These are phyloP conservation scores for Candida ponderosae DNA, from an alignment of 805 yeast genomes.

Conservation along the genomic window DNA sequence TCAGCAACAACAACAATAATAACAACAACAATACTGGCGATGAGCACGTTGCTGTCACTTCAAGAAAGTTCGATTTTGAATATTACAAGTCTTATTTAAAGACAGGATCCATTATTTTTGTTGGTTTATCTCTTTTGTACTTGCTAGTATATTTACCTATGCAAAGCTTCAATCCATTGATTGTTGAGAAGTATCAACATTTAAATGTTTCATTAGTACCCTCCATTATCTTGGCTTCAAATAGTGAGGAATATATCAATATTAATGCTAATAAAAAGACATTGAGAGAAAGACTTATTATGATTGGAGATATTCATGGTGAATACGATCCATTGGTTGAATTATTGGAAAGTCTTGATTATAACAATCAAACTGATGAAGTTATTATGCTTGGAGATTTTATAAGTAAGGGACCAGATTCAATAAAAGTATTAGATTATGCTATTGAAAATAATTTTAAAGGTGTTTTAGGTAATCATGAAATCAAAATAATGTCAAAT, in stretches of 20 bases:
- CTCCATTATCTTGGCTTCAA: no score
- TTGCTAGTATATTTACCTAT: neutral
- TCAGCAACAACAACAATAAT: no score
- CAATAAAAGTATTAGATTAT: constrained; percentile 58
- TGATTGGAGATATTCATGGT: constrained; percentile 90
- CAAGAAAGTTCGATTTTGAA: no score
- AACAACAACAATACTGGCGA: no score
- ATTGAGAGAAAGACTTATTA: constrained; percentile 36
- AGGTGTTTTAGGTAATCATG: constrained; percentile 89
- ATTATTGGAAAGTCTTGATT: constrained; percentile 43
- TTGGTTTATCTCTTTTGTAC: no score
- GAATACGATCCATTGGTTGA: constrained; percentile 45
- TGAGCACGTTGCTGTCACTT: no score
- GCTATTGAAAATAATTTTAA: constrained; percentile 51
- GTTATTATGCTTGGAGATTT: constrained; percentile 79
- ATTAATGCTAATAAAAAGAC: neutral
- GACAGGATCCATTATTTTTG: no score
- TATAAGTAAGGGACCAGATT: constrained; percentile 75
- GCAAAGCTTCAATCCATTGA: neutral
- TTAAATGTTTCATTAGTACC: neutral
- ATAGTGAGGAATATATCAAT: neutral
- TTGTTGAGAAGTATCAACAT: neutral
- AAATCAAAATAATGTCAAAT: constrained; percentile 56
- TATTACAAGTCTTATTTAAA: no score
- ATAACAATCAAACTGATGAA: constrained; percentile 41